Evolutionary conservation across 768 basidiomycete genomes (phyloP), one percentile per base, ranked within the genome.

Genomic region (Xanthoconium stramineum): DNA sequence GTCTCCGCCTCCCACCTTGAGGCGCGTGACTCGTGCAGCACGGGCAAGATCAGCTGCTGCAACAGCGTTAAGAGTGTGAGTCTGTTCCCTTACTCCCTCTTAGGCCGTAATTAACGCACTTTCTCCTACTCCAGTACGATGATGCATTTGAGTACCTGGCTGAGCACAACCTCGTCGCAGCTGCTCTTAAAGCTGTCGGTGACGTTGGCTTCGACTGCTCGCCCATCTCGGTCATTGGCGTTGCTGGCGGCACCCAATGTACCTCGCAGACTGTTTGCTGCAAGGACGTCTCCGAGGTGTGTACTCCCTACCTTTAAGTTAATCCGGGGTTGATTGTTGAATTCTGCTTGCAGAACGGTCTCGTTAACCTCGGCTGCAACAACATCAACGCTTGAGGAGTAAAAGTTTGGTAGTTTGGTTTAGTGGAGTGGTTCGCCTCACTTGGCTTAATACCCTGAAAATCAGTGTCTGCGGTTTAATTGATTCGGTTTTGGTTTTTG

Each of bases 1-100:
- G 64, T 30, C 20, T 47, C 56, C 28, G 59, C 61, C 11, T 20
- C 43, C 0, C 48, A 50, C 52, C 56, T 54, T 6, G 30, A 51
- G 37, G 56, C 48, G 3, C 53, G 61, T 5, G 24, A n/a, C 20
- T 40, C 53, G 29, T 68, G 66, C 37, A 52, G 35, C 57, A 61
- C 50, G 13, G 56, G 58, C 0, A 0, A 1, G 2, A 10, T 38
- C 15, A 9, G 29, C 6, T 67, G 66, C 50, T 67, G 66, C n/a
- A 11, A 65, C 36, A 13, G 4, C 0, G 20, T 29, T 4, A 35
- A 63, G 50, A 37, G 1, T 11, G 63, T 65, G 20, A 30, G 13
- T 49, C 11, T 0, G 3, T 14, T 14, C 11, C 15, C 14, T 6
- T 11, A 9, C 14, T 38, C 14, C 2, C 14, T 12, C 9, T 6